Base-by-base conservation (phyloP, 805 yeast genomes). In the Spathaspora gorwiae region DNA sequence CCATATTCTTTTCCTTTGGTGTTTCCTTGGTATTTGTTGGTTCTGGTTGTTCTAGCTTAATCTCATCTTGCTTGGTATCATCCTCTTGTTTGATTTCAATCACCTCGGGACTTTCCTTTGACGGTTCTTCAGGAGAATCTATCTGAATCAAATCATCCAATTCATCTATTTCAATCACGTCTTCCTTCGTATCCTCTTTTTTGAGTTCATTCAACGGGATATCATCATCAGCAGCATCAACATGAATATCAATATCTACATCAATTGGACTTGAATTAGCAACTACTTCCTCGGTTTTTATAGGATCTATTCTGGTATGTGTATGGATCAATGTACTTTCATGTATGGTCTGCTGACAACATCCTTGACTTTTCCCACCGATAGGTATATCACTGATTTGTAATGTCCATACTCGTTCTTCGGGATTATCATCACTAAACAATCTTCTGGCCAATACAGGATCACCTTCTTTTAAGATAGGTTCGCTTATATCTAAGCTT, bases 341-440 rank as follows among this genome's bases (percentile, higher is more conserved):
- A 48, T 83, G 72, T 10, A 87, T 74, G 13, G 87, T 77, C 59
- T 89, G 75, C 3, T 72, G 74, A 43, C 95, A 47, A 77, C 80
- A 24, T 74, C 76, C 44, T 76, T 83, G 60, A 77, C 75, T 55
- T 78, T 74, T 64, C 3, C 92, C 92, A 8, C 88, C 90, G 6
- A 83, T 78, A 1, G 94, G 94, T 10, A 87, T 83, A 62, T 87
- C 95, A 5, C 79, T 69, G 26, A 81, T 70, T 52, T 79, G 85
- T 7, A 86, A 55, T 1, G 83, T 74, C 92, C 90, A 86, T 35
- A 65, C 50, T 55, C 70, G 46, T 50, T 54, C 50, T 26, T 41
- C 42, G 2, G 33, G 35, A 35, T 35, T 35, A 10, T 24, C 24
- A 13, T 42, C 53, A 30, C 54, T 53, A 45, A 71, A 69, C 19